Conservation (phyloP, 2,329 filamentous ascomycete genomes). For the Alternaria novae-zelandiae region DNA sequence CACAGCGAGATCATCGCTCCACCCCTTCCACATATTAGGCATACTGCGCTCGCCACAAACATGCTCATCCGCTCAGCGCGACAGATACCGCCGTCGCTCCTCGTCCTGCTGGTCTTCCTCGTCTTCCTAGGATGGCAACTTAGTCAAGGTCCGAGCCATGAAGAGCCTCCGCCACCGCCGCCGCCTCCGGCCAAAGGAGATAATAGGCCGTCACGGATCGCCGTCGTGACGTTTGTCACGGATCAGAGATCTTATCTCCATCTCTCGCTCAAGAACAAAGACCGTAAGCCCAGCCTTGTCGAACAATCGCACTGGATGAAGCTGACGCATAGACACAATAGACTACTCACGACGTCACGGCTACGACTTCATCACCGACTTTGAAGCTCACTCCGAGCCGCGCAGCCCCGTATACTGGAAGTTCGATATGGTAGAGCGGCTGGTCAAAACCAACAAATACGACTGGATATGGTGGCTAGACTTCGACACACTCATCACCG, state of each 20-base stretch:
- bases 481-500: conserved; percentile 52
- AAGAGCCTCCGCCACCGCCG: conserved; percentile 16
- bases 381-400: conserved; percentile 42
- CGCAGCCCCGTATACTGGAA: conserved; percentile 45
- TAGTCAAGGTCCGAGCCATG: conserved; percentile 26
- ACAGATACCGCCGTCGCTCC: conserved; percentile 26
- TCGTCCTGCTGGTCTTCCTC: conserved; percentile 37
- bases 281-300: conserved; percentile 32
- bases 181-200: background rate
- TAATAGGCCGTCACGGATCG: conserved; percentile 34
- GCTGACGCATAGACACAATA: conserved; percentile 17
- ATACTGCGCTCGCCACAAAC: background rate
- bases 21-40: background rate
- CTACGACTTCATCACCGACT: conserved; percentile 51
- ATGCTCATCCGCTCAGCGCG: conserved; percentile 39
- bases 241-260: conserved; percentile 47
- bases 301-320: no score
- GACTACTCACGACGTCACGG: conserved; percentile 50
- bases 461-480: conserved; percentile 55
- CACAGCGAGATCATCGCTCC: background rate
- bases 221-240: conserved; percentile 47
- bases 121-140: conserved; percentile 42
- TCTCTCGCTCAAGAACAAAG: conserved; percentile 47
- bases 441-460: conserved; percentile 42
- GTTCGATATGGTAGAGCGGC: conserved; percentile 47